These are phyloP conservation scores for Lepidium sativum DNA, from an alignment of 345 rosid species.

Conservation along the genomic window DNA sequence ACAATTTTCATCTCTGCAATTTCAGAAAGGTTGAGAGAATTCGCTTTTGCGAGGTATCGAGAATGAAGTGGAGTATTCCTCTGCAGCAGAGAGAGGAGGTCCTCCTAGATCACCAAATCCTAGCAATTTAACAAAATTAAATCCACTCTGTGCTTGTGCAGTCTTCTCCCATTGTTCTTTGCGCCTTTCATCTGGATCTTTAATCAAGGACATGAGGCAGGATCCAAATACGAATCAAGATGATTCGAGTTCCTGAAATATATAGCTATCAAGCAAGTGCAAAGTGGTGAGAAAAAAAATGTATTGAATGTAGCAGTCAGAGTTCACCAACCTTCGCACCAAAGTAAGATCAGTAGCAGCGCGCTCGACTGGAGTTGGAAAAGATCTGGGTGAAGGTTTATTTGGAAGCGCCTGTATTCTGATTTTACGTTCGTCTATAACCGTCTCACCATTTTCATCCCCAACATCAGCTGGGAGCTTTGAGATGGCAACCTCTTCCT, in stretches of 20 bases:
- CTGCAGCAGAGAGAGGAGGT: conserved; percentile 72
- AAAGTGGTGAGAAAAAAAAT: background rate
- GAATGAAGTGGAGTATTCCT: conserved; percentile 96
- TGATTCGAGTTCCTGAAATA: conserved; percentile 66
- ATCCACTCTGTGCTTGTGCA: conserved; percentile 74
- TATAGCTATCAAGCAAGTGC: background rate
- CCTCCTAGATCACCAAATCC: conserved; percentile 94
- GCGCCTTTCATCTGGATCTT: conserved; percentile 95
- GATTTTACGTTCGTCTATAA: conserved; percentile 90
- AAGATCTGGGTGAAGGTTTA: conserved; percentile 45
- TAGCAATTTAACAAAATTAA: conserved; percentile 73
- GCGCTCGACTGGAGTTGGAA: conserved; percentile 50
- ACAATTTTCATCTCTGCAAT: conserved; percentile 96
- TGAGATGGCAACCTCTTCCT: conserved; percentile 76
- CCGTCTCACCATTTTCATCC: conserved; percentile 97
- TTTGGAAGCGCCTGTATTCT: conserved; percentile 91
- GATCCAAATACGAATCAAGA: conserved; percentile 88
- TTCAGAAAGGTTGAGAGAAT: conserved; percentile 86
- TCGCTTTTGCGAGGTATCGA: conserved; percentile 92
- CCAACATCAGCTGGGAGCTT: conserved; percentile 98
- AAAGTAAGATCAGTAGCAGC: conserved; percentile 71
- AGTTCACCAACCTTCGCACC: conserved; percentile 64
- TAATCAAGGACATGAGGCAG: conserved; percentile 90
- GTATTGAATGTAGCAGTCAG: background rate
- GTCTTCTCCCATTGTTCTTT: conserved; percentile 96